Evolutionary conservation across 208 protist genomes (phyloP), one percentile per base, ranked within the genome.

Genomic region (Trypanosoma lewisi): DNA sequence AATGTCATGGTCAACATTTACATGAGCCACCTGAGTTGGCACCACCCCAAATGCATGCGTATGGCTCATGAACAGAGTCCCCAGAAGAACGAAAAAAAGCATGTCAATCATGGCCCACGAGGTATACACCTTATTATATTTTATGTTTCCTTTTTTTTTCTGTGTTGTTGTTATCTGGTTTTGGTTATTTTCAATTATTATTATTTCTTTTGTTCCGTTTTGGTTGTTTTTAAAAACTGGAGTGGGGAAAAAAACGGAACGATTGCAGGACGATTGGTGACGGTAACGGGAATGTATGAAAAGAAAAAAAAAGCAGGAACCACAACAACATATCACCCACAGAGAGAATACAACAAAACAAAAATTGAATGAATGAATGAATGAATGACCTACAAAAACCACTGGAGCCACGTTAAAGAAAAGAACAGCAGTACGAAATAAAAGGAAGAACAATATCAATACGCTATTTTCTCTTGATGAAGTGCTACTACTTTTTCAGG

Each of bases 401-500:
- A 21, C 5, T 48, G 42, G n/a, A n/a, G n/a, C n/a, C n/a, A n/a
- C n/a, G n/a, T n/a, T n/a, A n/a, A n/a, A n/a, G n/a, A n/a, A n/a
- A n/a, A n/a, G n/a, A n/a, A n/a, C n/a, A n/a, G n/a, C n/a, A n/a
- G n/a, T n/a, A n/a, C n/a, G n/a, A 47, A 48, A 55, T 27, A 53
- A n/a, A 59, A 54, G 54, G 19, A 42, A 30, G 4, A 4, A 39
- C 36, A 17, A 31, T 14, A 59, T 33, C 16, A 36, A 44, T 28
- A 45, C 8, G 8, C 28, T 45, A 55, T 49, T 66, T 52, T 37
- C 17, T 45, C 12, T 52, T 48, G 12, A 5, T 23, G 5, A 53
- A 44, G 9, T n/a, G 19, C 37, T 70, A 67, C 21, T 17, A n/a
- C 45, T 82, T 87, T 54, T 82, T 87, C 57, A 90, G 85, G 11